Base-by-base conservation (phyloP, 768 basidiomycete genomes). In the Lyophyllum semitale region DNA sequence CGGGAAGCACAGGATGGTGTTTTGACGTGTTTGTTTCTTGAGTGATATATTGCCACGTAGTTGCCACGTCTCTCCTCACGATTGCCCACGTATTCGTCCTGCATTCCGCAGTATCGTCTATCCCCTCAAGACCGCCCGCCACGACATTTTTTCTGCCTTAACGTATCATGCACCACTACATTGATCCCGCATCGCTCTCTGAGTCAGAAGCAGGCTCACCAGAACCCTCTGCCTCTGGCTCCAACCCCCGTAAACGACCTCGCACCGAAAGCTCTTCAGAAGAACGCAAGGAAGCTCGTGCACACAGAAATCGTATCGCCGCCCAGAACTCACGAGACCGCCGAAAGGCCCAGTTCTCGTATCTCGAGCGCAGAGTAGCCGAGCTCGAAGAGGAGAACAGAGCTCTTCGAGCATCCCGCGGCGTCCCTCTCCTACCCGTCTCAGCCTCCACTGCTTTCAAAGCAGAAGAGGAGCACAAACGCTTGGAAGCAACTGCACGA, bases 321-420 rank as follows among this genome's bases (percentile, higher is more conserved):
- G 93, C 93, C 5, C 94, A 96, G 77, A 90, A 94, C 75, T 92
- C 90, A 11, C 87, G 94, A 42, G 94, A 96, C 75, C 83, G 90
- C 62, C 83, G 93, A 53, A 96, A 96, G 71, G 88, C 87, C 15
- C 92, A 95, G 59, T 93, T 88, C 67, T 52, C 75, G 1, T 78
- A 75, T 60, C 86, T 93, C 38, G 87, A 90, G 67, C 80, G 72
- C 33, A 69, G 86, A 43, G 89, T 92, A 3, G 68, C 76, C 12
- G 85, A 89, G 68, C 86, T 92, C 53, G 88, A 92, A 74, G 87
- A 87, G 53, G 93, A 95, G 77, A 95, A 96, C 70, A 73, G 85
- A 33, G 82, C 80, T 40, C 83, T 92, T 23, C 82, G 87, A 3
- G 82, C 86, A 11, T 83, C 84, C 35, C 69, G 75, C 25, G 66